Evolutionary conservation across 495 filamentous ascomycete species (phyloP), one percentile per base, ranked within the genome.

Genomic region (Penicillium robsamsonii): DNA sequence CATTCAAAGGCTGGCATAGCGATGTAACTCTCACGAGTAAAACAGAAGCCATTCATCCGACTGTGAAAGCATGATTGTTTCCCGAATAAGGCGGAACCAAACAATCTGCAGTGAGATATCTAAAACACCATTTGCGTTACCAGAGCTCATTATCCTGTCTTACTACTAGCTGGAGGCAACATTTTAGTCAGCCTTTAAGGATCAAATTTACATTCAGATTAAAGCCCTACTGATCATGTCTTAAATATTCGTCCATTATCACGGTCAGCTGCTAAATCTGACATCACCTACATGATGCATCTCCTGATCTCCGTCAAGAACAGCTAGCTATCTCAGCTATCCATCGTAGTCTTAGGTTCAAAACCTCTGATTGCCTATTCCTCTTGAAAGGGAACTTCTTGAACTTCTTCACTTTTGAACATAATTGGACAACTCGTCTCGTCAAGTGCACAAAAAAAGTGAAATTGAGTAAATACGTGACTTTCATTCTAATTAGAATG

Each of bases 1-100:
- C 27, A 12, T 71, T 73, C 42, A 65, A 62, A 47, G 1, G 17
- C 9, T 69, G 70, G 69, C 43, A 46, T 12, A 58, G 57, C 11
- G 63, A 66, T 52, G 47, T 58, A 7, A 12, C 41, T 17, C 13
- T 42, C 1, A 35, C 48, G 37, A 57, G 53, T n/a, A 22, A 47
- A 13, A 17, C 15, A 17, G 50, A 49, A 6, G n/a, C 42, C 20
- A 6, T 7, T 20, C 20, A 13, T 50, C 24, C 13, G 10, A 3
- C 24, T 3, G 6, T 8, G 10, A 29, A 30, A 27, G 31, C 27
- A 35, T 56, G 31, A 59, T 38, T 17, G 11, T 17, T 24, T 1
- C 22, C 22, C 22, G 22, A 22, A 27, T n/a, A 8, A 45, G 13
- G 3, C 13, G 24, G 22, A 12, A 37, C 33, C 5, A 37, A 3